These are phyloP conservation scores for Alternaria triticimaculans DNA, from an alignment of 2,329 filamentous ascomycete species.

Conservation along the genomic window DNA sequence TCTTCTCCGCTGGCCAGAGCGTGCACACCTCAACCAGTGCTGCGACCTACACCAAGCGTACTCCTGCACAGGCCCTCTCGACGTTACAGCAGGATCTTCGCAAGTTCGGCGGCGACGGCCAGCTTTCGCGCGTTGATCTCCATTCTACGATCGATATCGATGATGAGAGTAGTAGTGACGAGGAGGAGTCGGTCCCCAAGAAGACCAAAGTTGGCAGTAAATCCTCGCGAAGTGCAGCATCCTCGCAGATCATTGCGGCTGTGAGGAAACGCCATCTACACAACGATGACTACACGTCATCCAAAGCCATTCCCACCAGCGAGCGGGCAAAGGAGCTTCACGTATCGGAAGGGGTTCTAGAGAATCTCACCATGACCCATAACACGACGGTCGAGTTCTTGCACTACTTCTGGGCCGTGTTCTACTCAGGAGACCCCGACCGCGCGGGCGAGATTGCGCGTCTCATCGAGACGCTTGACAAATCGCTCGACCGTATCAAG, in stretches of 20 bases:
- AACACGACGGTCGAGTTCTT: conserved; percentile 94
- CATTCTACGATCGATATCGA: conserved; percentile 71
- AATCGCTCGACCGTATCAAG: conserved; percentile 78
- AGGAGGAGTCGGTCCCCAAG: conserved; percentile 65
- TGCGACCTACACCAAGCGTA: conserved; percentile 70
- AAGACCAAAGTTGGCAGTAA: conserved; percentile 72
- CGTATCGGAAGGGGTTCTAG: conserved; percentile 59
- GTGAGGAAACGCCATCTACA: conserved; percentile 68
- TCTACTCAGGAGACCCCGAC: conserved; percentile 84
- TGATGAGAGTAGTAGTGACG: conserved; percentile 66
- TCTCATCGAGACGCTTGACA: conserved; percentile 79
- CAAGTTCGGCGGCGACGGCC: conserved; percentile 47
- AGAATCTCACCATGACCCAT: conserved; percentile 76
- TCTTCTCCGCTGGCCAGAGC: conserved; percentile 67
- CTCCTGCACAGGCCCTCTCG: conserved; percentile 71
- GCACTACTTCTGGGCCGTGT: conserved; percentile 96
- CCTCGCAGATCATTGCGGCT: conserved; percentile 70
- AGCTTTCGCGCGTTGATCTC: conserved; percentile 58
- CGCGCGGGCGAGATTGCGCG: conserved; percentile 81
- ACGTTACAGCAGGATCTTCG: conserved; percentile 69
- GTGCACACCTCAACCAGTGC: conserved; percentile 57
- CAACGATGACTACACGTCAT: conserved; percentile 51
- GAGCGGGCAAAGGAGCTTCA: conserved; percentile 41
- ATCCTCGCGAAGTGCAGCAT: conserved; percentile 67
- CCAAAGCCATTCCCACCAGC: conserved; percentile 29